Evolutionary conservation across 805 yeast species (phyloP).

Genomic region (Candida sphagnicola): DNA sequence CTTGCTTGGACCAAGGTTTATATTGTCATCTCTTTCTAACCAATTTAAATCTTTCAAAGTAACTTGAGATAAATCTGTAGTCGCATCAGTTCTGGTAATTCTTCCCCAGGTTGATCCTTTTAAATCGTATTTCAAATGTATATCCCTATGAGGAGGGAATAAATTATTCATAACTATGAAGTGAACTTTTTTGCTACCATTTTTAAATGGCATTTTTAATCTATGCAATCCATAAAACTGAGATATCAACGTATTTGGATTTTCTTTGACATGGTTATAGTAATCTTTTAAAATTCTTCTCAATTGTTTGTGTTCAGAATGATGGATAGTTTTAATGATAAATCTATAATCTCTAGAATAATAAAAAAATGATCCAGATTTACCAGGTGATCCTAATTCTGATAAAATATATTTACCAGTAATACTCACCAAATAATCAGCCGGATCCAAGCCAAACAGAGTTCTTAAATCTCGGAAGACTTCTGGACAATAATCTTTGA

Average conservation of each 20-base stretch:
- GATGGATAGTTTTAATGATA: conserved; percentile 94
- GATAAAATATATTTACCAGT: conserved; percentile 91
- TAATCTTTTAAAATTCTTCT: conserved; percentile 71
- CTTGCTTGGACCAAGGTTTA: conserved; percentile 75
- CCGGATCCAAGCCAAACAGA: conserved; percentile 86
- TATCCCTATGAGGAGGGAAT: conserved; percentile 88
- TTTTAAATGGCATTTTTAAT: conserved; percentile 76
- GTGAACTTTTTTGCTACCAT: conserved; percentile 69
- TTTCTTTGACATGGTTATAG: conserved; percentile 70
- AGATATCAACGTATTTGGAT: conserved; percentile 87
- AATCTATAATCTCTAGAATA: conserved; percentile 90
- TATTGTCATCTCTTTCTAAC: conserved; percentile 59
- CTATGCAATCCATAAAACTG: conserved; percentile 96
- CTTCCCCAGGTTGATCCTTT: conserved; percentile 93
- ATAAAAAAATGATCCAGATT: conserved; percentile 94
- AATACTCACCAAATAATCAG: conserved; percentile 87
- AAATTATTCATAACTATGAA: conserved; percentile 95
- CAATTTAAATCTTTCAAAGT: conserved; percentile 88
- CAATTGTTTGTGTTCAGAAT: conserved; percentile 83
- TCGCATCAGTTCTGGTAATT: conserved; percentile 38
- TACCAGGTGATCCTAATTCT: conserved; percentile 93
- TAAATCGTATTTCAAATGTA: conserved; percentile 82
- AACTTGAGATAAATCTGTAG: conserved; percentile 25
- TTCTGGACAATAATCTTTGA: conserved; percentile 93
- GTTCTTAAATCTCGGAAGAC: conserved; percentile 84